phyloP scores from a whole-genome alignment of 768 basidiomycete genomes.

The Kwoniella sp. region DNA sequence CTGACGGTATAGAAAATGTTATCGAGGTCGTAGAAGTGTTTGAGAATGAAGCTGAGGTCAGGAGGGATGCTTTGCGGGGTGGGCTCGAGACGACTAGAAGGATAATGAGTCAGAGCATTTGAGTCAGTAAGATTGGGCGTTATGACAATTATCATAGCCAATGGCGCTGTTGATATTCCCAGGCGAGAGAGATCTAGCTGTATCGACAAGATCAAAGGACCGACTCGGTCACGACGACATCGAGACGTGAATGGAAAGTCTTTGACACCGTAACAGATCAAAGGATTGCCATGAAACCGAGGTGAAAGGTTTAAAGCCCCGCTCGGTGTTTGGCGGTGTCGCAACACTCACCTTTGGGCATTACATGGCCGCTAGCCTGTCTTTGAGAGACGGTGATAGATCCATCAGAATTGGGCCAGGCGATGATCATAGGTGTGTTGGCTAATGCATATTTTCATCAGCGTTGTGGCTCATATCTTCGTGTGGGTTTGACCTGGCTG shows the following conservation, averaged over 20 bases:
- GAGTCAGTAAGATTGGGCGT: too few relatives aligned
- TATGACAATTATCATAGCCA: not conserved
- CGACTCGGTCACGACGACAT: not conserved
- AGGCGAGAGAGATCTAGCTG: conserved; percentile 56
- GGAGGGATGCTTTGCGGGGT: conserved; percentile 62
- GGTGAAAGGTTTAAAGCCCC: not conserved
- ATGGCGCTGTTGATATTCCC: conserved; percentile 26
- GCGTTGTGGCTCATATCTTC: too few relatives aligned
- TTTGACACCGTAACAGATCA: too few relatives aligned
- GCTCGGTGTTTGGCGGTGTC: not conserved
- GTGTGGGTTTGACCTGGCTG: too few relatives aligned
- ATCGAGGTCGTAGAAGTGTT: conserved; percentile 36
- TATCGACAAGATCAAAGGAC: not conserved
- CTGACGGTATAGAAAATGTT: conserved; percentile 41
- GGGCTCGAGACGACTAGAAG: conserved; percentile 57
- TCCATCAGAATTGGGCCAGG: conserved; percentile 70
- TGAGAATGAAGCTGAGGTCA: conserved; percentile 56
- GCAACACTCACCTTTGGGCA: conserved; percentile 63
- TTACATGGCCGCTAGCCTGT: conserved; percentile 60
- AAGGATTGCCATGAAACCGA: too few relatives aligned
- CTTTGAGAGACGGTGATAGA: conserved; percentile 70
- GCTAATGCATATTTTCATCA: conserved; percentile 20
- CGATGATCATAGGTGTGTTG: conserved; percentile 65
- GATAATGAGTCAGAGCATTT: conserved; percentile 9
- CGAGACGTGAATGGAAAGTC: too few relatives aligned